Percentiles rank a stretch among this genome's conserved stretches.
Evolutionary conservation across 306 rosid species (phyloP).

Genomic region (Rosa lucieae): DNA sequence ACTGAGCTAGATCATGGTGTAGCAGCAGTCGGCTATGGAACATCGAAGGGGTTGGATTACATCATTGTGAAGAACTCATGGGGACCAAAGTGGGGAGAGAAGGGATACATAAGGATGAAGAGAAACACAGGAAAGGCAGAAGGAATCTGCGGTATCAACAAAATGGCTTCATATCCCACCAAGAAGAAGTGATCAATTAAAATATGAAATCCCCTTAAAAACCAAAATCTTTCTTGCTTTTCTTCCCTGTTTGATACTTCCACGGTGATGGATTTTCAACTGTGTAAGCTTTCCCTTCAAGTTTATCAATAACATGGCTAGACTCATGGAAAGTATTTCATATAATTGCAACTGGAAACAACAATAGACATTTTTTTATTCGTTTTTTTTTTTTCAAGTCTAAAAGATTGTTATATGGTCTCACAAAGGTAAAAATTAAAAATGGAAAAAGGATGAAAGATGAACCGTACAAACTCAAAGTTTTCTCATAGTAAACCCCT

Average conservation of each 20-base stretch:
- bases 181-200: slow-evolving; percentile 43
- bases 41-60: slow-evolving; percentile 71
- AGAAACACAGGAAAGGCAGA: slow-evolving; percentile 70
- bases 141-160: slow-evolving; percentile 81
- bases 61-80: slow-evolving; percentile 83
- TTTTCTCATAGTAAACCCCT: background rate
- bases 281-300: background rate
- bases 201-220: background rate
- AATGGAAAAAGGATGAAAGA: background rate
- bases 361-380: background rate
- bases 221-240: background rate
- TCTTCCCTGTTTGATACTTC: slow-evolving; percentile 8
- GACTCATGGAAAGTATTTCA: background rate
- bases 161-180: slow-evolving; percentile 90
- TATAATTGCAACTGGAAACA: background rate
- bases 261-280: slow-evolving; percentile 6
- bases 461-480: background rate
- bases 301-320: slow-evolving; percentile 24
- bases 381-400: background rate
- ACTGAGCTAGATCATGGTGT: slow-evolving; percentile 90
- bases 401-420: background rate
- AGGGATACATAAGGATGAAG: slow-evolving; percentile 77
- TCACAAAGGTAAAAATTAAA: too few relatives aligned
- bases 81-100: slow-evolving; percentile 97
- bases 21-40: slow-evolving; percentile 83